Base-by-base conservation (phyloP, 768 basidiomycete species). In the Cyclocybe aegerita region DNA sequence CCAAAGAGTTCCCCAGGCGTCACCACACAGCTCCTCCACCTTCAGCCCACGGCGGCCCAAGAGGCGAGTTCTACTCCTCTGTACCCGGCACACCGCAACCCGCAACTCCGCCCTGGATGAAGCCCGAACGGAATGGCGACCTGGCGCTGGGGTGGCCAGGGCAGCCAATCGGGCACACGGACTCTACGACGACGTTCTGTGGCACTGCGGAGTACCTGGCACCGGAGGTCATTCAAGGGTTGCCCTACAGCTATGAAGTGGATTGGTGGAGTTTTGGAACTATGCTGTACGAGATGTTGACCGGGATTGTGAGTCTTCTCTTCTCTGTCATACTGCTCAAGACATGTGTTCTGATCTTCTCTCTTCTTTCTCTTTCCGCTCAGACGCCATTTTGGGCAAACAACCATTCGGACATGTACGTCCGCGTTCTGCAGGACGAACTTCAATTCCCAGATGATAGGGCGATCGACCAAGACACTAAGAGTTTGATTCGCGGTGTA, bases 211-310 rank as follows among this genome's bases (percentile, higher is more conserved):
- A 96, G 69, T 97, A 97, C 60, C 81, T 97, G 6, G 93, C 97
- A 9, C 97, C 97, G 0, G 96, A 99, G 70, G 94, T 98, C 39
- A 93, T 98, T 58, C 90, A 93, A 61, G 91, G 94, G 1, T 67
- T 89, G 59, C 80, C 86, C 14, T 96, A 98, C 64, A 86, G 87
- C 56, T 98, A 93, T 62, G 92, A 94, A 58, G 93, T 96, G 15
- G 96, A 98, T 66, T 96, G 93, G 91, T 99, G 94, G 95, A 91
- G 88, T 57, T 89, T 96, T 61, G 96, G 96, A 33, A 98, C 96
- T 54, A 96, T 98, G 90, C 71, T 98, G 52, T 93, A 91, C 65
- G 96, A 98, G 74, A 96, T 97, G 89, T 72, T 98, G 70, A 90
- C 91, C 35, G 96, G 96, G 23, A 89, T 95, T 57, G 94, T 95